Conservation (phyloP, 2,329 filamentous ascomycete genomes). For the Talaromyces piceae region DNA sequence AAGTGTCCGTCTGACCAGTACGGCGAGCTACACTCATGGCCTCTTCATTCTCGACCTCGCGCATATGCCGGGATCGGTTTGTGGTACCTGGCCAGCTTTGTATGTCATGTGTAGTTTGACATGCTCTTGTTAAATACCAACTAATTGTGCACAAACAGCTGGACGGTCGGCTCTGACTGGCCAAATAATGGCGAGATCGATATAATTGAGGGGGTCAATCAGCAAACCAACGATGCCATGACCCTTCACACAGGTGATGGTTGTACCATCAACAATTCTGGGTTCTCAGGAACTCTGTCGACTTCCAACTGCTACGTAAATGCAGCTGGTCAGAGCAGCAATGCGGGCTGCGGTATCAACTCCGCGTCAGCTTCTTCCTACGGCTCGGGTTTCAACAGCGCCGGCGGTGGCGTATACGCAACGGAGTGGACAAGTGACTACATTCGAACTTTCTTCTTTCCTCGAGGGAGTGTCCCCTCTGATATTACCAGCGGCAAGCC, state of each 20-base stretch:
- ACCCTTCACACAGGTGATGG: slow-evolving; percentile 43
- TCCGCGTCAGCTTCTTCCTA: neutral
- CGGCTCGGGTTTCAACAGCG: slow-evolving; percentile 47
- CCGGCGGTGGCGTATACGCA: slow-evolving; percentile 43
- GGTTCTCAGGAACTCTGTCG: slow-evolving; percentile 43
- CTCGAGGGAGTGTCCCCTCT: slow-evolving; percentile 34
- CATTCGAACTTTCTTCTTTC: slow-evolving; percentile 47
- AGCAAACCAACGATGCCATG: slow-evolving; percentile 37
- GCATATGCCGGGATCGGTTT: slow-evolving; percentile 42
- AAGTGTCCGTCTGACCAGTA: slow-evolving; percentile 39
- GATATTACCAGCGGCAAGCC: slow-evolving; percentile 39
- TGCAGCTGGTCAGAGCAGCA: slow-evolving; percentile 18
- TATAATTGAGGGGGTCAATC: slow-evolving; percentile 46
- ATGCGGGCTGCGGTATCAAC: neutral
- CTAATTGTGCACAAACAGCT: slow-evolving; percentile 13
- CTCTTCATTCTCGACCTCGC: slow-evolving; percentile 41
- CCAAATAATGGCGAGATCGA: slow-evolving; percentile 42
- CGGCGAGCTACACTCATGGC: slow-evolving; percentile 38
- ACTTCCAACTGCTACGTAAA: slow-evolving; percentile 44
- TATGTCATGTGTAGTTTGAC: neutral
- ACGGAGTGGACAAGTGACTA: slow-evolving; percentile 40
- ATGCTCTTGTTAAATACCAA: neutral
- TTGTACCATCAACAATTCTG: slow-evolving; percentile 37
- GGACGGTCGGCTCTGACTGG: slow-evolving; percentile 36
- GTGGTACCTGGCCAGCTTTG: slow-evolving; percentile 46